These are phyloP conservation scores for Xylariaceae sp. DNA, from an alignment of 2,329 filamentous ascomycete genomes.

Conservation along the genomic window DNA sequence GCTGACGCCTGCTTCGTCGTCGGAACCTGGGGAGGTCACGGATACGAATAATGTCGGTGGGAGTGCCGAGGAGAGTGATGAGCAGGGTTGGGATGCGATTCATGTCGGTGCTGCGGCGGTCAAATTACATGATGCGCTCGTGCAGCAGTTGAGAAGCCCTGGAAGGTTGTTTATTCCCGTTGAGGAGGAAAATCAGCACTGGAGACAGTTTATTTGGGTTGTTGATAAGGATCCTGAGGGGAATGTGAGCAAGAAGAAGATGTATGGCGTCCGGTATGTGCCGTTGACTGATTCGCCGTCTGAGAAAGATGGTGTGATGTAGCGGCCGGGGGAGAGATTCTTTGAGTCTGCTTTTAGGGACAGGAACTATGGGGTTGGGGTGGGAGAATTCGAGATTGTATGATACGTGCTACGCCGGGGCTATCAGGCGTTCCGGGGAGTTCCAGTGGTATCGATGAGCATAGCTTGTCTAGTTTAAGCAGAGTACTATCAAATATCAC, in stretches of 20 bases:
- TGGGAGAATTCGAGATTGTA: too few species aligned
- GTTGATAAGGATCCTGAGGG: conserved; percentile 69
- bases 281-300: conserved; percentile 67
- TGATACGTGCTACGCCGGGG: too few species aligned
- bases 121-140: conserved; percentile 65
- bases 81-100: conserved; percentile 77
- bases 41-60: conserved; percentile 44
- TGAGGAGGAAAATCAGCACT: conserved; percentile 43
- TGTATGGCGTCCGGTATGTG: conserved; percentile 73
- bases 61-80: conserved; percentile 22
- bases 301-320: too few species aligned
- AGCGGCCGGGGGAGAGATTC: too few species aligned
- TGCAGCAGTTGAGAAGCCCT: conserved; percentile 74
- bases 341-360: too few species aligned
- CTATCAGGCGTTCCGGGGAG: too few species aligned
- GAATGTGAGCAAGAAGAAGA: conserved; percentile 53
- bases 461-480: too few species aligned
- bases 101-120: conserved; percentile 87
- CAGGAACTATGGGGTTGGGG: too few species aligned
- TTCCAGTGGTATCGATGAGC: too few species aligned
- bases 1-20: conserved; percentile 9
- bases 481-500: too few species aligned
- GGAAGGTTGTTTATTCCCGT: conserved; percentile 81
- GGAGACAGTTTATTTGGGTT: conserved; percentile 65
- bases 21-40: conserved; percentile 20